Percentiles rank a stretch among this genome's conserved stretches.
Evolutionary conservation across 805 yeast species (phyloP).

Genomic region (Sugiyamaella smithiae): DNA sequence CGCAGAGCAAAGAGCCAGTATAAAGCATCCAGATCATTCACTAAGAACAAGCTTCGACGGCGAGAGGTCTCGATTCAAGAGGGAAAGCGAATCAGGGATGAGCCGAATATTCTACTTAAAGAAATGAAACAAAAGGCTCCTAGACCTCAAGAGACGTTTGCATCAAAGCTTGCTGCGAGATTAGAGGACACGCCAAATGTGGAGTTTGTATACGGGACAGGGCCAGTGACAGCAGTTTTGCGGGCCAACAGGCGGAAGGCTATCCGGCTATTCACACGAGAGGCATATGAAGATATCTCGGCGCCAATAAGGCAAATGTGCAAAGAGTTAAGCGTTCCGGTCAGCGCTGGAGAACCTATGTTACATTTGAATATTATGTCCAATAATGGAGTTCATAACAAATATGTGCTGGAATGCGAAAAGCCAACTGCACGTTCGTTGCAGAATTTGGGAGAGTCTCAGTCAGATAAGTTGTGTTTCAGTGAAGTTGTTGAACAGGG

Average conservation of each 20-base stretch:
- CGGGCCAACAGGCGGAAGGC: conserved; percentile 51
- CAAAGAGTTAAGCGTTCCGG: conserved; percentile 33
- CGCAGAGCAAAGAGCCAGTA: conserved; percentile 15
- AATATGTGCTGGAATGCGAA: conserved; percentile 67
- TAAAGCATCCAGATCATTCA: conserved; percentile 14
- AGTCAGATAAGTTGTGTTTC: conserved; percentile 1
- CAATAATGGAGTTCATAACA: conserved; percentile 74
- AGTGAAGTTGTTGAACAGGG: not conserved
- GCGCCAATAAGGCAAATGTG: conserved; percentile 49
- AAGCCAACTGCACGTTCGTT: not conserved
- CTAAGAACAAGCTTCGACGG: conserved; percentile 19
- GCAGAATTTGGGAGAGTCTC: not conserved
- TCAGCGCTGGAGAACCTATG: conserved; percentile 19
- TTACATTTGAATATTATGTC: conserved; percentile 60
- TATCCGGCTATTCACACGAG: conserved; percentile 50
- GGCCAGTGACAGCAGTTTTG: conserved; percentile 71
- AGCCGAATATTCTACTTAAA: conserved; percentile 13
- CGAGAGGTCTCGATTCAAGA: conserved; percentile 7
- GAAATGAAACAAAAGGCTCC: not conserved
- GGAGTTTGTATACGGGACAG: conserved; percentile 75
- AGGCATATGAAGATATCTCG: conserved; percentile 34
- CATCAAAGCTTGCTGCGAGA: conserved; percentile 30
- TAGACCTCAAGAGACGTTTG: conserved; percentile 37
- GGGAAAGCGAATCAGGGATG: conserved; percentile 5
- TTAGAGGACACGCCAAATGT: conserved; percentile 7